Base-by-base conservation (phyloP, 139 green algal genomes). In the Raphidocelis subcapitata region DNA sequence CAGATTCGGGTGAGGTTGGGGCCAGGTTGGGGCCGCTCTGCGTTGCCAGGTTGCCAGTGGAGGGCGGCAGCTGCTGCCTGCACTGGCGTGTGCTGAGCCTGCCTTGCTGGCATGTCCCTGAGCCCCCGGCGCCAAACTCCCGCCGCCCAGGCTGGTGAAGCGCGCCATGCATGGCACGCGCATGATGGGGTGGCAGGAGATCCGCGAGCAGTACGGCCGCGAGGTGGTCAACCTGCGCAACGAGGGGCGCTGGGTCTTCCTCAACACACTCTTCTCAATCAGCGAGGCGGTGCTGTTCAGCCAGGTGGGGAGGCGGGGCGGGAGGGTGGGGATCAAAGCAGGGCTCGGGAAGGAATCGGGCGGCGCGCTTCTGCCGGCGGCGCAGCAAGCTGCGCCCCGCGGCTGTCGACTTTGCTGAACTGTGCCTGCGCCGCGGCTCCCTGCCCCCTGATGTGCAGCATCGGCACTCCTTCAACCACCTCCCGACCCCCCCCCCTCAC, bases 261-360 rank as follows among this genome's bases (percentile, higher is more conserved):
- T 98, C 76, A 98, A 98, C 88, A 99, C 94, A 0, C 81, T 98
- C 1, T 98, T 98, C 87, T 90, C 73, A 24, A 90, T 98, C 20
- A 92, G 82, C 54, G 94, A 98, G 78, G 94, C 92, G 1, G 87
- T 94, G 64, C 89, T 97, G 79, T 97, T 95, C 84, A 91, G 92
- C 84, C 92, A 97, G 89, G 87, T 86, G 74, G 0, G 73, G 3
- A 32, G 18, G n/a, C 12, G 16, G 15, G 46, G n/a, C n/a, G n/a
- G n/a, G n/a, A n/a, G n/a, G n/a, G n/a, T 28, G 33, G 2, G 8
- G 24, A 37, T 1, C 23, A 2, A 20, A 1, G 62, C n/a, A 26
- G 15, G 15, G 15, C 26, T 12, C 16, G 15, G 20, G n/a, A n/a
- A n/a, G n/a, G n/a, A n/a, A n/a, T n/a, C n/a, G n/a, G n/a, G n/a